These are phyloP conservation scores for Starmerella scarabaei DNA, from an alignment of 805 yeast genomes.

Conservation along the genomic window DNA sequence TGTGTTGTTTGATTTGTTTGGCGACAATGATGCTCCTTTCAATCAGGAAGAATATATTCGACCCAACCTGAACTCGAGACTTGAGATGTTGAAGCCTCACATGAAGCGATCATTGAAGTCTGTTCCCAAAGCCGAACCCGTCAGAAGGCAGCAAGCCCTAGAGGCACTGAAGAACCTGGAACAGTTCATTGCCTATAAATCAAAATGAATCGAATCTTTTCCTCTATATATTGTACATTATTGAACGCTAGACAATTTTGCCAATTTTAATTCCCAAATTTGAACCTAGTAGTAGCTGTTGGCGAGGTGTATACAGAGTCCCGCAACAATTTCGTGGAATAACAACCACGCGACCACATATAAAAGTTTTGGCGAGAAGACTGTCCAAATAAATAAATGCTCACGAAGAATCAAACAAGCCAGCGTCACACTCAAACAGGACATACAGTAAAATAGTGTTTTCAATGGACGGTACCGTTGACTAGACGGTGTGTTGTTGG, in stretches of 20 bases:
- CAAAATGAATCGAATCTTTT: too few relatives aligned
- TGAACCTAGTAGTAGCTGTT: too few relatives aligned
- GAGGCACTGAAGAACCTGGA: conserved; percentile 55
- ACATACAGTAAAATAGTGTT: conserved; percentile 15
- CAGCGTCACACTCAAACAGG: conserved; percentile 12
- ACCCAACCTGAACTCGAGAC: conserved; percentile 33
- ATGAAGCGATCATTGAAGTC: conserved; percentile 44
- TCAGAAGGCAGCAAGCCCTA: conserved; percentile 48
- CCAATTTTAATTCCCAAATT: too few relatives aligned
- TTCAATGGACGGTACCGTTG: conserved; percentile 25
- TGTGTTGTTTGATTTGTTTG: conserved; percentile 62
- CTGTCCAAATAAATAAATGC: conserved; percentile 95
- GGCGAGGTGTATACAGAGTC: too few relatives aligned
- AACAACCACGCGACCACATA: conserved; percentile 63
- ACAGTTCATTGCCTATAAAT: conserved; percentile 68
- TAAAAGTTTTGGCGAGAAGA: conserved; percentile 82
- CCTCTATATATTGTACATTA: too few relatives aligned
- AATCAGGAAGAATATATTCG: conserved; percentile 45
- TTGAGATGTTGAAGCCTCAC: conserved; percentile 35
- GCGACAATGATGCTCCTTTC: conserved; percentile 56
- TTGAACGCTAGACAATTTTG: too few relatives aligned
- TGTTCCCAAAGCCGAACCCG: conserved; percentile 52
- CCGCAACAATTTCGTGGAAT: conserved; percentile 22
- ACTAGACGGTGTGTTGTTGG: conserved; percentile 29
- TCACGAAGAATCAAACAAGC: conserved; percentile 67